Conservation (phyloP, 805 yeast species). For the Wickerhamomyces silvicola region DNA sequence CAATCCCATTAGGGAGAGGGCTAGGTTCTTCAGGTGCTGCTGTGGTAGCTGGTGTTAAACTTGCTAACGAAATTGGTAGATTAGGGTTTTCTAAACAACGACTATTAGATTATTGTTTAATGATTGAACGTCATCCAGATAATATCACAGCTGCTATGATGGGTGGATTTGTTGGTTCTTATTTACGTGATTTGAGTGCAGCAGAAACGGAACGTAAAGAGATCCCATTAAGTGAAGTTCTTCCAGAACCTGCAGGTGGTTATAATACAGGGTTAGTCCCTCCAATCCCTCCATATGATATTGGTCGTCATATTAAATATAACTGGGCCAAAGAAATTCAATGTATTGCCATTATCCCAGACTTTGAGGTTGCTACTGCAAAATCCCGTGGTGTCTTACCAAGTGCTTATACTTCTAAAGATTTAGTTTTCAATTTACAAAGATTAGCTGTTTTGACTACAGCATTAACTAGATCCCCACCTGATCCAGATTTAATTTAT, state of each 20-base stretch:
- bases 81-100: slow-evolving; percentile 70
- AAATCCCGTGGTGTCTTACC: slow-evolving; percentile 89
- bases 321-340: slow-evolving; percentile 75
- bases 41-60: slow-evolving; percentile 90
- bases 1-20: slow-evolving; percentile 95
- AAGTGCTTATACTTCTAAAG: slow-evolving; percentile 64
- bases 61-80: slow-evolving; percentile 80
- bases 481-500: slow-evolving; percentile 76
- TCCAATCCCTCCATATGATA: slow-evolving; percentile 75
- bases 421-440: slow-evolving; percentile 88
- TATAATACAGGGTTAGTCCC: slow-evolving; percentile 63
- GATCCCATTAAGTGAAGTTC: slow-evolving; percentile 78
- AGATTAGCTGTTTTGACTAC: slow-evolving; percentile 88
- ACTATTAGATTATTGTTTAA: slow-evolving; percentile 87
- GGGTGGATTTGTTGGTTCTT: slow-evolving; percentile 98
- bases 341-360: slow-evolving; percentile 88
- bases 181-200: slow-evolving; percentile 70
- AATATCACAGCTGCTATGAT: slow-evolving; percentile 98
- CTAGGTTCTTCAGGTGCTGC: slow-evolving; percentile 98
- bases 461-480: slow-evolving; percentile 80
- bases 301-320: slow-evolving; percentile 86
- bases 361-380: slow-evolving; percentile 92
- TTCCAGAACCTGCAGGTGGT: slow-evolving; percentile 74
- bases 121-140: slow-evolving; percentile 98
- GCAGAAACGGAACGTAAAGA: slow-evolving; percentile 70